phyloP scores from a whole-genome alignment of 2,329 filamentous ascomycete genomes.

The Neofusicoccum sp. region DNA sequence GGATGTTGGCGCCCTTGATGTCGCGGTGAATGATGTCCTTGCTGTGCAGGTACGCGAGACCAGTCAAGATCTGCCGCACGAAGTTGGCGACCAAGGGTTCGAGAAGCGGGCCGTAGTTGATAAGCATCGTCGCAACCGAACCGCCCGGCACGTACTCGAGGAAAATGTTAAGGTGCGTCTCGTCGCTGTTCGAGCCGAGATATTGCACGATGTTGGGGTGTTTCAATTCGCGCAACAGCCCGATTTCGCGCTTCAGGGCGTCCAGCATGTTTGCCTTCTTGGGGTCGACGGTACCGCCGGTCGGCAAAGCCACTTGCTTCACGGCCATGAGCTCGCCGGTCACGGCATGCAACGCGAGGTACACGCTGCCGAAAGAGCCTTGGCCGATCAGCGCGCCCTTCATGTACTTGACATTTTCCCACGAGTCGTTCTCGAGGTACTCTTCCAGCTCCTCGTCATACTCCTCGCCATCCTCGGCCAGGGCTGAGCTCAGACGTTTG shows the following conservation, averaged over 20 bases:
- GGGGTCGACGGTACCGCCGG: slow-evolving; percentile 70
- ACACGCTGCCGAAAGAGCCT: slow-evolving; percentile 94
- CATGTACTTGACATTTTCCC: slow-evolving; percentile 99
- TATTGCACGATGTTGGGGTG: slow-evolving; percentile 99
- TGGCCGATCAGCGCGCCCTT: slow-evolving; percentile 96
- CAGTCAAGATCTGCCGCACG: slow-evolving; percentile 89
- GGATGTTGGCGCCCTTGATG: slow-evolving; percentile 98
- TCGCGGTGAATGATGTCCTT: slow-evolving; percentile 97
- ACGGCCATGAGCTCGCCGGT: slow-evolving; percentile 97
- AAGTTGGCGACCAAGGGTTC: slow-evolving; percentile 95
- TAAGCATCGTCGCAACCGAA: slow-evolving; percentile 96
- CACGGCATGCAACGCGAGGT: slow-evolving; percentile 89
- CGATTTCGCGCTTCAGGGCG: slow-evolving; percentile 94
- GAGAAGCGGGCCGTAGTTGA: slow-evolving; percentile 92
- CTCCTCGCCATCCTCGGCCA: slow-evolving; percentile 89
- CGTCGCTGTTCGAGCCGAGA: slow-evolving; percentile 87
- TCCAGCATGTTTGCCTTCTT: slow-evolving; percentile 98
- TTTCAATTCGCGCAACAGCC: slow-evolving; percentile 85
- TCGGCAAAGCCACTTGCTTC: slow-evolving; percentile 93
- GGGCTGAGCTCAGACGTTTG: slow-evolving; percentile 77
- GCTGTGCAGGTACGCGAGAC: slow-evolving; percentile 88
- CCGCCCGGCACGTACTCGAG: slow-evolving; percentile 97
- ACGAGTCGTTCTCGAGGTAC: slow-evolving; percentile 88
- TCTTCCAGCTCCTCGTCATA: slow-evolving; percentile 84
- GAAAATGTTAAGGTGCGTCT: slow-evolving; percentile 97